Percentiles rank a stretch among this genome's conserved stretches.
These are phyloP conservation scores for Dillenia suffruticosa DNA, from an alignment of 164 flowering plant genomes.

Conservation along the genomic window DNA sequence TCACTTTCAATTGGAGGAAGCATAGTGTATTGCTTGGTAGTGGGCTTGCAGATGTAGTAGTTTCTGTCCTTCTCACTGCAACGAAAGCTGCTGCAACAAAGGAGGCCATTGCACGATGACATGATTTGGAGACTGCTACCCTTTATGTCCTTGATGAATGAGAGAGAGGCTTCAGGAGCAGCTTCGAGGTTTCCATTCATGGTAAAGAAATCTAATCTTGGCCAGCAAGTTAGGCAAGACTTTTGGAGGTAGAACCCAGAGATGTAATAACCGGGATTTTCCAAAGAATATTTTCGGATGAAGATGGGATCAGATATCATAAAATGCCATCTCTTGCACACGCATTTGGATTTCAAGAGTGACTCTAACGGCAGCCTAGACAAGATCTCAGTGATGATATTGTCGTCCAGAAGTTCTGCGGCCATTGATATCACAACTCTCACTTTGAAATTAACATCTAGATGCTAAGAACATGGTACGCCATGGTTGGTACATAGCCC, in stretches of 20 bases:
- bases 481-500: no score
- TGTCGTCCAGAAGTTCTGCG: not conserved
- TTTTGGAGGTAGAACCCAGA: not conserved
- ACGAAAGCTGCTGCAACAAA: slow-evolving; percentile 3
- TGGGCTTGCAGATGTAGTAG: slow-evolving; percentile 3
- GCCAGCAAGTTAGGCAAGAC: no score
- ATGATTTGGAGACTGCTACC: not conserved
- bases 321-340: slow-evolving; percentile 3
- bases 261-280: not conserved
- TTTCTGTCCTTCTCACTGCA: not conserved
- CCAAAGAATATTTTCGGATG: not conserved
- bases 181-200: not conserved
- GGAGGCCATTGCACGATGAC: not conserved
- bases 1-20: no score
- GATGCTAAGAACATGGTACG: no score
- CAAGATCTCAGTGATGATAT: not conserved
- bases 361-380: not conserved
- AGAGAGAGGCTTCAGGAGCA: not conserved
- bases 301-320: slow-evolving; percentile 3
- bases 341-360: slow-evolving; percentile 1
- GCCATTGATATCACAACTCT: no score
- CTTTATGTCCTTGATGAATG: not conserved
- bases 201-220: not conserved
- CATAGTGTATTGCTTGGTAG: slow-evolving; percentile 1
- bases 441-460: no score